Percentiles rank a stretch among this genome's conserved stretches.
phyloP scores from a whole-genome alignment of 2,329 filamentous ascomycete genomes.

The Colletotrichum sp. region DNA sequence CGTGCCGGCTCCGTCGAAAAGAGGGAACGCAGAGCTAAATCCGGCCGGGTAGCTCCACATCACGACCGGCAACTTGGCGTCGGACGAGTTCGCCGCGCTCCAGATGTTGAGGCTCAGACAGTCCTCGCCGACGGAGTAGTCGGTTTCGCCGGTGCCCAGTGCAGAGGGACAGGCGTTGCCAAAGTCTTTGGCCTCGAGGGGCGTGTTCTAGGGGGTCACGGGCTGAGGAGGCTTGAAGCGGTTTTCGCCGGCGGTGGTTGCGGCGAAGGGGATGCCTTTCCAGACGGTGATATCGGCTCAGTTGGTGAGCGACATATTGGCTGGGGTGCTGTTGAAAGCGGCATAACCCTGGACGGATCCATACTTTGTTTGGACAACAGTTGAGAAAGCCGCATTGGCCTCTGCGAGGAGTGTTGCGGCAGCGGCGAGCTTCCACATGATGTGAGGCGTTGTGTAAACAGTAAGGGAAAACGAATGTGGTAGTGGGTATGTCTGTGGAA shows the following conservation, averaged over 20 bases:
- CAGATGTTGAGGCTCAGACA: slow-evolving; percentile 38
- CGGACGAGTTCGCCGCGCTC: slow-evolving; percentile 29
- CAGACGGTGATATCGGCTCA: neutral
- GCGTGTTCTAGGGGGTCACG: neutral
- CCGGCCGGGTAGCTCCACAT: slow-evolving; percentile 24
- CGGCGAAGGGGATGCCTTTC: neutral
- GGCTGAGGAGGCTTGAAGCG: neutral
- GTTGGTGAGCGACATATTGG: slow-evolving; percentile 7
- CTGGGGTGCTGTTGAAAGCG: neutral
- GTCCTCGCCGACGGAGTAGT: slow-evolving; percentile 29
- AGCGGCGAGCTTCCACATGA: neutral
- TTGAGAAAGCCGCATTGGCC: neutral
- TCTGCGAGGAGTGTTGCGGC: neutral
- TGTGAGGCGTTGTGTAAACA: neutral
- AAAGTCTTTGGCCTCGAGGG: neutral
- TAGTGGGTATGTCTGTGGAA: neutral
- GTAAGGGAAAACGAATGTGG: neutral
- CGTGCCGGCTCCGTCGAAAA: neutral
- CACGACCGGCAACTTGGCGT: slow-evolving; percentile 32
- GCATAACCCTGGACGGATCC: neutral
- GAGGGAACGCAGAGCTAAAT: neutral
- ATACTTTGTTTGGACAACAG: neutral
- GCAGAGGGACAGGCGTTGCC: neutral
- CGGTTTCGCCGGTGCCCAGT: neutral
- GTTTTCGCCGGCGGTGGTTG: neutral